Percentiles rank a stretch among this genome's conserved stretches.
Evolutionary conservation across 768 basidiomycete species (phyloP).

Genomic region (Agrocybe praecox): DNA sequence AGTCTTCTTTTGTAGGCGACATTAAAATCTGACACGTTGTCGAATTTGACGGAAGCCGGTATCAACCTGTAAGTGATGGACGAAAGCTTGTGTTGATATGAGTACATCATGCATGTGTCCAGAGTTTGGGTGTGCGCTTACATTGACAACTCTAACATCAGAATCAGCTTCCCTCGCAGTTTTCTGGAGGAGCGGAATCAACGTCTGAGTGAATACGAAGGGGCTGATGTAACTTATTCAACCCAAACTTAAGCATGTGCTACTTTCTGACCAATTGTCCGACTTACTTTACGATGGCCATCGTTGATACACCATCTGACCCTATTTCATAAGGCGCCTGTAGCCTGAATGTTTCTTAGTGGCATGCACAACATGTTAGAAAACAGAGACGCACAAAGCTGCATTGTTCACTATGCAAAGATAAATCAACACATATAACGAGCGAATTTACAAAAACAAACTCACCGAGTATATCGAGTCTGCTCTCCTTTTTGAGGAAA

Average conservation of each 20-base stretch:
- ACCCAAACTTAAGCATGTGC: background rate
- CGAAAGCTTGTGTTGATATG: conserved; percentile 9
- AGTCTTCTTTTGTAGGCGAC: conserved; percentile 12
- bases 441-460: background rate
- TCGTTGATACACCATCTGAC: conserved; percentile 26
- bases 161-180: conserved; percentile 49
- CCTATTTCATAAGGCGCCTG: conserved; percentile 8
- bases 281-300: conserved; percentile 46
- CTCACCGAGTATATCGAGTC: conserved; percentile 56
- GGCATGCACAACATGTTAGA: background rate
- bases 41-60: conserved; percentile 19
- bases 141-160: conserved; percentile 67
- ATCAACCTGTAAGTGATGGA: conserved; percentile 21
- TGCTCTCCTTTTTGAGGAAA: conserved; percentile 48
- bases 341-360: background rate
- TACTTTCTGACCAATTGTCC: background rate
- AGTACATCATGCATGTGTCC: background rate
- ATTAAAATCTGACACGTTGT: conserved; percentile 20
- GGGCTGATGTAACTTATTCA: conserved; percentile 50
- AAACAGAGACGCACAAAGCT: conserved; percentile 39
- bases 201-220: conserved; percentile 53
- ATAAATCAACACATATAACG: background rate
- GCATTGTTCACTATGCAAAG: conserved; percentile 58
- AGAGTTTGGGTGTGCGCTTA: conserved; percentile 25
- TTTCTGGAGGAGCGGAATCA: conserved; percentile 52